Evolutionary conservation across 305 asterid genomes (phyloP).

Genomic region (Euphrasia arctica): DNA sequence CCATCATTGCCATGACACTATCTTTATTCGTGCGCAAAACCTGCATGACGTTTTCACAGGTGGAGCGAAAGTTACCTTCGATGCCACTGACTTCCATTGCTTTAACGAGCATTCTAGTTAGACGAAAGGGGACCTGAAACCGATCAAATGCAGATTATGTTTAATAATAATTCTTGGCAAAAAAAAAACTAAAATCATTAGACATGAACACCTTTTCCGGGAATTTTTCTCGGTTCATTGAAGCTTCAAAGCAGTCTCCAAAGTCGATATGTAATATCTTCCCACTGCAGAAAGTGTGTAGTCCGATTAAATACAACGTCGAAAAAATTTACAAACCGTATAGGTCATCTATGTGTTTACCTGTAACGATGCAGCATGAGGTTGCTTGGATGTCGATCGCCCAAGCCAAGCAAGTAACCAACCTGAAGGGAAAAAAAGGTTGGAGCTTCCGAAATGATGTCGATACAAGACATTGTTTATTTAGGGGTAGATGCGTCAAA

Average conservation of each 20-base stretch:
- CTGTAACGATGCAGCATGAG: constrained; percentile 96
- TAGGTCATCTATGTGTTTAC: constrained; percentile 31
- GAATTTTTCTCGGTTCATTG: constrained; percentile 98
- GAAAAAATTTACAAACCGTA: constrained; percentile 21
- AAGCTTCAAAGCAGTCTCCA: constrained; percentile 99
- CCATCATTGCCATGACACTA: constrained; percentile 99
- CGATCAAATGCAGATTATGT: constrained; percentile 21
- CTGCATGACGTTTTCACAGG: constrained; percentile 99
- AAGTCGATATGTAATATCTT: constrained; percentile 97
- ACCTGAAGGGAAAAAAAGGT: constrained; percentile 47
- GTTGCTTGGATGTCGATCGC: constrained; percentile 99
- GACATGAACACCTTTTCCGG: constrained; percentile 66
- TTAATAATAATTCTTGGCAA: neutral
- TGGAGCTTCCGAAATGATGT: constrained; percentile 14
- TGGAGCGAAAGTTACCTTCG: constrained; percentile 96
- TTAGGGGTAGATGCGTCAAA: too few relatives aligned
- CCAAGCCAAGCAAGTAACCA: constrained; percentile 97
- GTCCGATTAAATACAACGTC: constrained; percentile 24
- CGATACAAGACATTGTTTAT: neutral
- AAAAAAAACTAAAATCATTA: neutral
- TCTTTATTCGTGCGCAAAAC: constrained; percentile 90
- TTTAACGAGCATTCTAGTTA: constrained; percentile 98
- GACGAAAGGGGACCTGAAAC: constrained; percentile 95
- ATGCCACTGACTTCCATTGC: constrained; percentile 99
- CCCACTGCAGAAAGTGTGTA: constrained; percentile 57